Evolutionary conservation across 768 basidiomycete species (phyloP).

Genomic region (Suillus fuscotomentosus): DNA sequence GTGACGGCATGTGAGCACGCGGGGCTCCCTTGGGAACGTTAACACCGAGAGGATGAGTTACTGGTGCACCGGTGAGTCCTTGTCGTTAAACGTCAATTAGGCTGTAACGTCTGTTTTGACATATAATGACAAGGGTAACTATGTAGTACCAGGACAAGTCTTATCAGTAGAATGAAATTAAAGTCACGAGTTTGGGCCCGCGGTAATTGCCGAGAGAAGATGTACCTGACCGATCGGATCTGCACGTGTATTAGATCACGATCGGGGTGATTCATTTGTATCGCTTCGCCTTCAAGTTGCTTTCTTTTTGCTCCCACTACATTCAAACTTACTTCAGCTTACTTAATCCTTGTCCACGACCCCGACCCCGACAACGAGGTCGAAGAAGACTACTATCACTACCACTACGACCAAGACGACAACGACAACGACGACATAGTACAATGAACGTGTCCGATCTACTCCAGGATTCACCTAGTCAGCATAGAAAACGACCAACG

Average conservation of each 20-base stretch:
- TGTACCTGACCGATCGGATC: slow-evolving; percentile 1
- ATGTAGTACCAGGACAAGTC: no score
- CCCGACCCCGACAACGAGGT: background rate
- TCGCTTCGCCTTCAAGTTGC: slow-evolving; percentile 3
- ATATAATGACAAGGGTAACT: no score
- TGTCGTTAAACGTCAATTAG: no score
- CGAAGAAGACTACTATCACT: background rate
- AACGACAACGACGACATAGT: background rate
- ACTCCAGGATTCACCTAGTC: slow-evolving; percentile 68
- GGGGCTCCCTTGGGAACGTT: background rate
- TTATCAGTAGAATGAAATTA: background rate
- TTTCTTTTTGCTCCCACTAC: slow-evolving; percentile 6
- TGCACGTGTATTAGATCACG: slow-evolving; percentile 7
- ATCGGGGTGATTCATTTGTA: slow-evolving; percentile 6
- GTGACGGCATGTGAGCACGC: no score
- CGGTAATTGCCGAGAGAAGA: background rate
- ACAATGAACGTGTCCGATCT: slow-evolving; percentile 69
- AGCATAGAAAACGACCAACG: slow-evolving; percentile 39
- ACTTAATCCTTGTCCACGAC: background rate
- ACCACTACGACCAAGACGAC: background rate
- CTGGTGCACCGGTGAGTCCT: no score
- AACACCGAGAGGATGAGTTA: no score
- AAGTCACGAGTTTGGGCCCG: slow-evolving; percentile 1
- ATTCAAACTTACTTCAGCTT: no score
- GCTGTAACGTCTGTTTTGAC: no score